Base-by-base conservation (phyloP, 768 basidiomycete species). In the Pisolithus sp. region DNA sequence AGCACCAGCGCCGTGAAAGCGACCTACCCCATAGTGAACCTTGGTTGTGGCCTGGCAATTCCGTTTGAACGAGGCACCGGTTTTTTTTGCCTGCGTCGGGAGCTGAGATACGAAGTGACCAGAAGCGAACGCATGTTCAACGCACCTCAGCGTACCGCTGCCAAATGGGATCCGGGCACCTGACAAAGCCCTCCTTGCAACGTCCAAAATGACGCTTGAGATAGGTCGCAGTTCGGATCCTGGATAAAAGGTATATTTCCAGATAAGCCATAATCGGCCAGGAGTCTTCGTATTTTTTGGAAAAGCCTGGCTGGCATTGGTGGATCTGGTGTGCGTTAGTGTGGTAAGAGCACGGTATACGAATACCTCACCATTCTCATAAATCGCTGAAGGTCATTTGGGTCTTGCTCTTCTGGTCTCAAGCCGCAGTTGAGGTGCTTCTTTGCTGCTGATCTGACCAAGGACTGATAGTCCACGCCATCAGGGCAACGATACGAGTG, bases 211-310 rank as follows among this genome's bases (percentile, higher is more conserved):
- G 12, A 21, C 13, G 3, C 6, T 17, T 12, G 2, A 9, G 9
- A 20, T 26, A 13, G 10, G 5, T 6, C 5, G 12, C 0, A 1
- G 17, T 9, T n/a, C 42, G 38, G 24, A 36, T 63, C 53, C 15
- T 52, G 21, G 10, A 54, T 54, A 5, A 53, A 36, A 53, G 62
- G 62, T 36, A 47, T 6, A 47, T 47, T 47, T 47, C 46, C 10
- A 47, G 12, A 31, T 47, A 31, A 15, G 51, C 55, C 24, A 59
- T 9, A 5, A 58, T 52, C 2, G 53, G 51, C 59, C 61, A 62
- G 0, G 45, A 41, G 24, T 56, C 49, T 0, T 57, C 51, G 17
- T 61, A 63, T 47, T 38, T 55, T 49, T 37, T 48, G 10, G 51
- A 24, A 26, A 63, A 23, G 7, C 23, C 51, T 9, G 52, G 54